Evolutionary conservation across 208 protist genomes (phyloP).

Genomic region (Trypanosoma avium): DNA sequence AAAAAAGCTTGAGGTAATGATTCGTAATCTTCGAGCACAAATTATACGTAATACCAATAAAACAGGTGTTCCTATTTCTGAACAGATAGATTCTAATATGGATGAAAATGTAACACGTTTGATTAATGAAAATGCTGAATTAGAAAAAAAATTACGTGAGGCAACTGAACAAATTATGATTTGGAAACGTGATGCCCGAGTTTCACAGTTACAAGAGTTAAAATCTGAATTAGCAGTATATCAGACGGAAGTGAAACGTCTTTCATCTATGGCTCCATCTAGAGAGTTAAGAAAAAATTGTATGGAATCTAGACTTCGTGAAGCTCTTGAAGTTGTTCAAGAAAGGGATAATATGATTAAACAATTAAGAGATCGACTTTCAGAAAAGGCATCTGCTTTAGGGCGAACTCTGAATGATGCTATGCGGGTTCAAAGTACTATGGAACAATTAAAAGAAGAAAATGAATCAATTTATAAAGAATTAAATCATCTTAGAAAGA

Average conservation of each 20-base stretch:
- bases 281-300: background rate
- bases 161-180: slow-evolving; percentile 31
- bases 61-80: background rate
- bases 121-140: slow-evolving; percentile 17
- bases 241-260: slow-evolving; percentile 34
- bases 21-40: slow-evolving; percentile 35
- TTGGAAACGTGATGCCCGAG: slow-evolving; percentile 42
- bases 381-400: slow-evolving; percentile 12
- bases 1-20: slow-evolving; percentile 33
- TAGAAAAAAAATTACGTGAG: slow-evolving; percentile 36
- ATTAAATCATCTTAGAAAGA: slow-evolving; percentile 8
- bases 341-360: slow-evolving; percentile 18
- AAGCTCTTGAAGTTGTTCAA: background rate
- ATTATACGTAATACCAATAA: background rate
- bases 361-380: slow-evolving; percentile 12
- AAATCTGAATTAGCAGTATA: slow-evolving; percentile 42
- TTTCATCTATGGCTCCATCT: background rate
- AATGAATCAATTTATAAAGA: slow-evolving; percentile 21
- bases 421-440: slow-evolving; percentile 15
- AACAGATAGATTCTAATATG: background rate
- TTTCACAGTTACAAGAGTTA: slow-evolving; percentile 37
- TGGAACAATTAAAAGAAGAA: slow-evolving; percentile 17
- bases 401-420: slow-evolving; percentile 9
- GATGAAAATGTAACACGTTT: background rate
- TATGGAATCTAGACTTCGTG: background rate